Conservation (phyloP, 768 basidiomycete species). For the Rickenella mellea region DNA sequence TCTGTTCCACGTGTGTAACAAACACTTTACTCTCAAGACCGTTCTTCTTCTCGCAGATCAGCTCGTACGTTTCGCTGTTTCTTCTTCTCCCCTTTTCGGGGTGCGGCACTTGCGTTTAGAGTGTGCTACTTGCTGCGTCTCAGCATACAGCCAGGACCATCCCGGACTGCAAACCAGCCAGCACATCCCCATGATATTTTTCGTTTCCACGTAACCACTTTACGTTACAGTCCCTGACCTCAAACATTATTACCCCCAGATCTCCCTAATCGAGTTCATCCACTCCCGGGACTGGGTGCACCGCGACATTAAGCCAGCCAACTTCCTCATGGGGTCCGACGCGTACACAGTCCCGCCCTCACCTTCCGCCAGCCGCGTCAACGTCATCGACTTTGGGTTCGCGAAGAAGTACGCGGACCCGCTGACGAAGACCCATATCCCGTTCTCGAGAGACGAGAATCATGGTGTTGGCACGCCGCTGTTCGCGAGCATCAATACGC, state of each 20-base stretch:
- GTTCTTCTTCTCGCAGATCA: slow-evolving; percentile 92
- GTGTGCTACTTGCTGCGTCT: no score
- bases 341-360: slow-evolving; percentile 41
- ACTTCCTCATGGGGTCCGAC: slow-evolving; percentile 92
- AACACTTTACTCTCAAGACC: slow-evolving; percentile 90
- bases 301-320: slow-evolving; percentile 97
- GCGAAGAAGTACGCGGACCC: slow-evolving; percentile 71
- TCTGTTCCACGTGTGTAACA: slow-evolving; percentile 82
- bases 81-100: slow-evolving; percentile 3
- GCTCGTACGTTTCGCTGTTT: slow-evolving; percentile 47
- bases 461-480: slow-evolving; percentile 75
- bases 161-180: no score
- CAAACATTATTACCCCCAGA: slow-evolving; percentile 36
- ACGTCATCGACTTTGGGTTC: slow-evolving; percentile 86
- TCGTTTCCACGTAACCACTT: no score
- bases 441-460: slow-evolving; percentile 63
- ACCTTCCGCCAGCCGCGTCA: slow-evolving; percentile 56
- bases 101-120: slow-evolving; percentile 5
- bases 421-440: slow-evolving; percentile 54
- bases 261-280: slow-evolving; percentile 93
- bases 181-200: no score
- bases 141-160: no score
- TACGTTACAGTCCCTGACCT: no score
- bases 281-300: slow-evolving; percentile 93
- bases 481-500: slow-evolving; percentile 68